Percentiles rank a stretch among this genome's conserved stretches.
These are phyloP conservation scores for Fagopyrum homotropicum DNA, from an alignment of 148 eudicot genomes.

Conservation along the genomic window DNA sequence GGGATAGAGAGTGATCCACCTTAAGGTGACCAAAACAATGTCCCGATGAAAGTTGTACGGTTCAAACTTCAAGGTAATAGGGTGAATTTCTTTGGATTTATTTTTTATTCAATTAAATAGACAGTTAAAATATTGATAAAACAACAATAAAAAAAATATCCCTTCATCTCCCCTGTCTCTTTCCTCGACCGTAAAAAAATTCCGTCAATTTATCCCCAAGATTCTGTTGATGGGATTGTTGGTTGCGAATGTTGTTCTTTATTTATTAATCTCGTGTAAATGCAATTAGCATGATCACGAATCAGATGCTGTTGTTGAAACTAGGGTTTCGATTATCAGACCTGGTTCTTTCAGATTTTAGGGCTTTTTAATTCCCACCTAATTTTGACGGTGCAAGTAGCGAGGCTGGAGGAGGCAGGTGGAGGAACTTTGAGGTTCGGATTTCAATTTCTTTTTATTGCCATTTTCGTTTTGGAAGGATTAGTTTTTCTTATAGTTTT, in stretches of 20 bases:
- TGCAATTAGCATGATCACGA: slow-evolving; percentile 16
- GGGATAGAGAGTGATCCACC: no score
- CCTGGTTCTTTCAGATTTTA: slow-evolving; percentile 11
- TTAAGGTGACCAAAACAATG: no score
- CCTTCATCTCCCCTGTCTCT: background rate
- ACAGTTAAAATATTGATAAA: background rate
- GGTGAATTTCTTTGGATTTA: background rate
- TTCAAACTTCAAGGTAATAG: background rate
- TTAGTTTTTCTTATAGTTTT: background rate
- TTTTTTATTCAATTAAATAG: background rate
- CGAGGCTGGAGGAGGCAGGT: background rate
- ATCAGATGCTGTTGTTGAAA: slow-evolving; percentile 14
- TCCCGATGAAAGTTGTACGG: no score
- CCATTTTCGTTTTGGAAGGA: background rate
- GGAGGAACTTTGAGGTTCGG: background rate
- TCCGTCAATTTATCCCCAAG: slow-evolving; percentile 1
- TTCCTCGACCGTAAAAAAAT: background rate
- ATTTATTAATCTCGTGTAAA: background rate
- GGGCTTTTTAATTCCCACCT: slow-evolving; percentile 20
- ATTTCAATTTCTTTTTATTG: background rate
- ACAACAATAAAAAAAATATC: background rate
- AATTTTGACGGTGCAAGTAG: background rate
- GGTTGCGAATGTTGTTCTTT: background rate
- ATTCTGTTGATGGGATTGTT: background rate
- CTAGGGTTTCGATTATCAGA: slow-evolving; percentile 25